A percentile compares a stretch with the other conserved stretches of the same genome.
phyloP scores from a whole-genome alignment of 2,329 filamentous ascomycete species.

The Fusarium sp. region DNA sequence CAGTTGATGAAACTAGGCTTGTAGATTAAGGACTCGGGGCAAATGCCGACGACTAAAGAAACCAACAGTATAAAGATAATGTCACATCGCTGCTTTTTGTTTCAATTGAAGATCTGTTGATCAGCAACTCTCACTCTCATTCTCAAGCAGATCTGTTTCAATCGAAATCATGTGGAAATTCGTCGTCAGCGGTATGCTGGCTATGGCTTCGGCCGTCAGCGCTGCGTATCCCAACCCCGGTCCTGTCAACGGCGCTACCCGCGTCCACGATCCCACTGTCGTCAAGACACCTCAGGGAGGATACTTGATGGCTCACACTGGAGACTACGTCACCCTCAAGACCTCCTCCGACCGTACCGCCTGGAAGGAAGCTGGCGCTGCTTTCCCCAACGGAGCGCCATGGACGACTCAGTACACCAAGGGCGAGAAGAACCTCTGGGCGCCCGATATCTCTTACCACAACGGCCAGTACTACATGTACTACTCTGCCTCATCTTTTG shows the following conservation, averaged over 20 bases:
- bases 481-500: conserved; percentile 50
- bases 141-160: background rate
- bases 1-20: conserved; percentile 8
- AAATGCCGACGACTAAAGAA: background rate
- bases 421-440: conserved; percentile 54
- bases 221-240: conserved; percentile 36
- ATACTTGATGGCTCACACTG: conserved; percentile 47
- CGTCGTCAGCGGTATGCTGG: conserved; percentile 38
- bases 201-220: conserved; percentile 29
- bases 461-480: conserved; percentile 49
- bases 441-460: conserved; percentile 63
- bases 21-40: conserved; percentile 17
- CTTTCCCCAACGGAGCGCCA: conserved; percentile 47
- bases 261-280: conserved; percentile 47
- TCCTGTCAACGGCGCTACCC: conserved; percentile 40
- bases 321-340: conserved; percentile 46
- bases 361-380: conserved; percentile 47
- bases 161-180: conserved; percentile 29
- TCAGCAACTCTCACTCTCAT: background rate
- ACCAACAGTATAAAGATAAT: conserved; percentile 8
- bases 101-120: background rate
- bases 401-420: conserved; percentile 49
- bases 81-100: background rate
- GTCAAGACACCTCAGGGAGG: conserved; percentile 46
- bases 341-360: conserved; percentile 49